A percentile compares a stretch with the other conserved stretches of the same genome.
Evolutionary conservation across 1,284 basidiomycete genomes (phyloP).

Genomic region (Naganishia sp.): DNA sequence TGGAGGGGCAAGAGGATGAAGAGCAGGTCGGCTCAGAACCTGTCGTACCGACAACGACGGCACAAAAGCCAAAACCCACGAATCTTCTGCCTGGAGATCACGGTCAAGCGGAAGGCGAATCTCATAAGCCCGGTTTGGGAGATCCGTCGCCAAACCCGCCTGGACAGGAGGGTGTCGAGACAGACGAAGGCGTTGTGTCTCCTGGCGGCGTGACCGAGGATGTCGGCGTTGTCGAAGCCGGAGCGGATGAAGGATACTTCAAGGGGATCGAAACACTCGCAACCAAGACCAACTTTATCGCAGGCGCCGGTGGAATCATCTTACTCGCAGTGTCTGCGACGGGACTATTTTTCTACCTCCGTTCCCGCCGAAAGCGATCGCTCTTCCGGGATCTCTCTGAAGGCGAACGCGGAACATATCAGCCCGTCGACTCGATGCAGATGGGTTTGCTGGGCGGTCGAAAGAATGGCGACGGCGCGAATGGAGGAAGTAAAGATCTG

Average conservation of each 20-base stretch:
- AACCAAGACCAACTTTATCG: constrained; percentile 81
- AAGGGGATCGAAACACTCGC: constrained; percentile 74
- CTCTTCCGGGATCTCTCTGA: constrained; percentile 41
- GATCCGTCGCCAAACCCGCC: constrained; percentile 30
- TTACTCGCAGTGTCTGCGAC: constrained; percentile 63
- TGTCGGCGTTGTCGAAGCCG: constrained; percentile 35
- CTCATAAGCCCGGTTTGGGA: constrained; percentile 43
- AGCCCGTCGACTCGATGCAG: constrained; percentile 71
- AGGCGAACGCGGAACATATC: constrained; percentile 63
- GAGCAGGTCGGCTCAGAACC: constrained; percentile 55
- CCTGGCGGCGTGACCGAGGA: constrained; percentile 27
- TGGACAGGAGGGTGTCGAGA: constrained; percentile 12
- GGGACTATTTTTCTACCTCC: constrained; percentile 59
- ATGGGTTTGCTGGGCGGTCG: constrained; percentile 64
- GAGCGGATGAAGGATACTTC: constrained; percentile 79
- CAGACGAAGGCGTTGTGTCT: constrained; percentile 34
- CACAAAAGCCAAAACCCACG: constrained; percentile 79
- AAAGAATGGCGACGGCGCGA: constrained; percentile 37
- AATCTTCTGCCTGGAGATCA: constrained; percentile 84
- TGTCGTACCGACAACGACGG: constrained; percentile 54
- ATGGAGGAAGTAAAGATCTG: constrained; percentile 65
- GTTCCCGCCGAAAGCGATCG: constrained; percentile 62
- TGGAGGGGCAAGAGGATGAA: constrained; percentile 51
- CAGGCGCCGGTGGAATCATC: constrained; percentile 70
- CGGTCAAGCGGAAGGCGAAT: constrained; percentile 56